Conservation (phyloP, 345 rosid genomes). For the Syzygium aqueum region DNA sequence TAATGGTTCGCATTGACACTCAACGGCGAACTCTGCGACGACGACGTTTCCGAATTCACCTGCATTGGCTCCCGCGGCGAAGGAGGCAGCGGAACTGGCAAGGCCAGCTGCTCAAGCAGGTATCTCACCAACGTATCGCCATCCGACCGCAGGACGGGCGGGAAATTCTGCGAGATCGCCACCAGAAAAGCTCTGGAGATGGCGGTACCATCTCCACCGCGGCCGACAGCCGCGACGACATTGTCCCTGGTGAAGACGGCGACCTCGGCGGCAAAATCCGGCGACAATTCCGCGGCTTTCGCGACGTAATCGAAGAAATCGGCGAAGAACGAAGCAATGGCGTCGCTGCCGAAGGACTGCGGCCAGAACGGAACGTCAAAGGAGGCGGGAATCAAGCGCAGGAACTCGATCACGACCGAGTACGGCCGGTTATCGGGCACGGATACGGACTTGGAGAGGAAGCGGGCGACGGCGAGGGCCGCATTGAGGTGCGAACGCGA, state of each 20-base stretch:
- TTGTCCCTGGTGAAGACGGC: conserved; percentile 64
- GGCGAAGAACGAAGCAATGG: conserved; percentile 46
- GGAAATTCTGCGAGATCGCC: conserved; percentile 66
- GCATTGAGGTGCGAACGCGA: conserved; percentile 88
- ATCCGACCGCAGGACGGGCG: conserved; percentile 53
- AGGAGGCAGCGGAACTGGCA: conserved; percentile 18
- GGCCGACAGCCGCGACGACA: conserved; percentile 31
- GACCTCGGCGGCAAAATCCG: conserved; percentile 60
- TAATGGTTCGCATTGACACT: conserved; percentile 23
- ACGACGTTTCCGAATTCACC: conserved; percentile 46
- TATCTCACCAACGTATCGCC: conserved; percentile 54
- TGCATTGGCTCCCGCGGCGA: conserved; percentile 34
- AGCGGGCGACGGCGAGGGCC: conserved; percentile 65
- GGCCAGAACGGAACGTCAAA: conserved; percentile 87
- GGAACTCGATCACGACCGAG: conserved; percentile 52
- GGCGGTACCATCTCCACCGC: conserved; percentile 25
- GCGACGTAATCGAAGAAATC: conserved; percentile 63
- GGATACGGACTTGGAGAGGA: conserved; percentile 52
- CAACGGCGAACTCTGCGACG: conserved; percentile 58
- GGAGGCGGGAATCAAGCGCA: conserved; percentile 61
- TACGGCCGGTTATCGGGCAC: conserved; percentile 45
- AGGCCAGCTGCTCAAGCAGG: conserved; percentile 58
- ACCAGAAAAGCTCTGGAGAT: conserved; percentile 56
- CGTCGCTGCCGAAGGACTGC: conserved; percentile 45
- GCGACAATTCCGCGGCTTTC: conserved; percentile 33